These are phyloP conservation scores for Leptographium galeiforme DNA, from an alignment of 2,329 filamentous ascomycete species.

Conservation along the genomic window DNA sequence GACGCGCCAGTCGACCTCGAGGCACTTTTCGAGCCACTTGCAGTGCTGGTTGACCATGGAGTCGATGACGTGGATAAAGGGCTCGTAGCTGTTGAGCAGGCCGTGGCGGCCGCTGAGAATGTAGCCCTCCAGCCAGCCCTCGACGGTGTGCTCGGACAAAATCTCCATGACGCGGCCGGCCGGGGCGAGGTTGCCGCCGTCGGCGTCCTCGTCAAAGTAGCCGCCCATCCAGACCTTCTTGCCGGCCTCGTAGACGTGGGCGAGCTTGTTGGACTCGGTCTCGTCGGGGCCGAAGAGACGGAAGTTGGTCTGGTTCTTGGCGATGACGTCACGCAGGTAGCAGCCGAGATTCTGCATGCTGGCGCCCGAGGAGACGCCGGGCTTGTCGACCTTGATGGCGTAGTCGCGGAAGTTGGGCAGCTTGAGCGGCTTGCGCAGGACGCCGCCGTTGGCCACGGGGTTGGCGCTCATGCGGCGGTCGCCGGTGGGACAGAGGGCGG, in stretches of 20 bases:
- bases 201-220: conserved; percentile 61
- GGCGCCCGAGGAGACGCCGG: conserved; percentile 40
- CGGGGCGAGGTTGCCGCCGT: conserved; percentile 59
- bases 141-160: conserved; percentile 66
- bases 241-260: conserved; percentile 54
- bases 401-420: conserved; percentile 61
- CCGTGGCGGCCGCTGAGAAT: conserved; percentile 62
- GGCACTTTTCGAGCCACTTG: conserved; percentile 73
- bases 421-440: conserved; percentile 51
- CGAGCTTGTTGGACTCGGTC: conserved; percentile 70
- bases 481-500: conserved; percentile 50
- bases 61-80: conserved; percentile 72
- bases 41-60: conserved; percentile 78
- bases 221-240: conserved; percentile 75
- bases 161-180: conserved; percentile 71
- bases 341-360: conserved; percentile 59
- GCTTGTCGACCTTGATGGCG: conserved; percentile 45
- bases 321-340: conserved; percentile 56
- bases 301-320: conserved; percentile 52
- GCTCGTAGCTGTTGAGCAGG: conserved; percentile 68
- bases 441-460: conserved; percentile 59
- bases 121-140: conserved; percentile 73
- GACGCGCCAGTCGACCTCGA: conserved; percentile 66
- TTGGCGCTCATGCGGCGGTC: conserved; percentile 64
- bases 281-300: conserved; percentile 69